Evolutionary conservation across 129 eudicot species (phyloP), one percentile per base, ranked within the genome.

Genomic region (Flaveria brownii): DNA sequence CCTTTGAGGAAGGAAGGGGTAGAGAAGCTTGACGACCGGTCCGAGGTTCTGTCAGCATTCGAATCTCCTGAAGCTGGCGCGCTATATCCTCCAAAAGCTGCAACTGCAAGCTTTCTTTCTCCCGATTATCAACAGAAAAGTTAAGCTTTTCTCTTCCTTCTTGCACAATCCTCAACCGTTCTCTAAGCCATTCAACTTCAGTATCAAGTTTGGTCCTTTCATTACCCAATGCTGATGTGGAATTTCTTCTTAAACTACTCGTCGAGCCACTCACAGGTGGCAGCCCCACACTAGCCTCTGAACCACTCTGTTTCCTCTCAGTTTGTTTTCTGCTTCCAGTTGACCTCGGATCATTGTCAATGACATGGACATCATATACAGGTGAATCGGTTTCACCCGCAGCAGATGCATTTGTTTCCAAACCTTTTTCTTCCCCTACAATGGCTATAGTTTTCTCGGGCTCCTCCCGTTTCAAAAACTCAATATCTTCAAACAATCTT

Each of bases 31-130:
- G 96, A 1, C 93, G 91, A 22, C 86, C 81, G 47, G 80, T 84
- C 50, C 84, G 81, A 13, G 91, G 92, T 78, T 81, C 88, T 4
- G 88, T 87, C 18, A 85, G 36, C 73, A 83, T 82, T n/a, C 87
- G 83, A 36, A 93, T 91, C 85, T 88, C 98, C 78, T 84, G 93
- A 76, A 93, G 85, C 86, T 90, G 98, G 52, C 75, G 39, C 7
- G 86, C 88, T 22, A 90, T 87, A 84, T 88, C 89, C 80, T 93
- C 98, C 85, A 93, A 86, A 71, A 93, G 91, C 62, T 87, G 87
- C 80, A 93, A 72, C 85, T 93, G 97, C 51, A 82, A 16, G 46
- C 85, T 85, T 86, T 86, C 96, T 65, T 83, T 86, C 78, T 94
- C 97, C 36, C 84, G 83, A 66, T 60, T 81, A 50, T 91, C 96